Evolutionary conservation across 192 early-diverging fungal species (phyloP).

Genomic region (Chytriomyces sp.): DNA sequence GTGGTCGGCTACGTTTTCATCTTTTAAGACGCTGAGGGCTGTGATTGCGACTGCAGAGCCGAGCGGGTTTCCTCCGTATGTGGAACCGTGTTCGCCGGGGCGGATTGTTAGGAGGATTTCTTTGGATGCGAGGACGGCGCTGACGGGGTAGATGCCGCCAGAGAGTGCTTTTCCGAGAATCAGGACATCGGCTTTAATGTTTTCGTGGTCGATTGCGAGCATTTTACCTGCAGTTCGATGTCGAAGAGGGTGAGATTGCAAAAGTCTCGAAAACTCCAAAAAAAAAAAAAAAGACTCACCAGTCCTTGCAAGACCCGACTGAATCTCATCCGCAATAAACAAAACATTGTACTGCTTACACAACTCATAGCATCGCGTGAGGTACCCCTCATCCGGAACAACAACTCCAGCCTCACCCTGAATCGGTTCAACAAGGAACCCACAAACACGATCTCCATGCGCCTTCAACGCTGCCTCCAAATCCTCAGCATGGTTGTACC

Average conservation of each 20-base stretch:
- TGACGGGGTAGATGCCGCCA: conserved; percentile 96
- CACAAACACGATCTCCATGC: conserved; percentile 83
- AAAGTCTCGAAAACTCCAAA: too few species aligned
- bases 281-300: conserved; percentile 1
- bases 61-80: conserved; percentile 97
- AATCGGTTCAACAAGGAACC: conserved; percentile 97
- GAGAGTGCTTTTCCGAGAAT: conserved; percentile 98
- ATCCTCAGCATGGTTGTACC: conserved; percentile 86
- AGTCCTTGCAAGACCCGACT: conserved; percentile 93
- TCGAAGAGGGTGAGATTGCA: background rate
- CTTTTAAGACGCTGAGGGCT: conserved; percentile 91
- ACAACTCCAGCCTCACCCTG: conserved; percentile 98
- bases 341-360: conserved; percentile 98
- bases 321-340: conserved; percentile 98
- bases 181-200: conserved; percentile 89
- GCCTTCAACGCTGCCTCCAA: conserved; percentile 85
- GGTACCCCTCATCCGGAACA: conserved; percentile 92
- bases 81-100: conserved; percentile 90
- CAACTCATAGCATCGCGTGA: conserved; percentile 82
- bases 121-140: conserved; percentile 85
- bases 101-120: conserved; percentile 59
- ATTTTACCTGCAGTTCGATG: conserved; percentile 72
- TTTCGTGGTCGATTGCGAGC: conserved; percentile 92
- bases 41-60: conserved; percentile 94
- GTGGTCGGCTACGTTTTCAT: conserved; percentile 87